Base-by-base conservation (phyloP, 495 filamentous ascomycete genomes). In the Penicillium steckii region DNA sequence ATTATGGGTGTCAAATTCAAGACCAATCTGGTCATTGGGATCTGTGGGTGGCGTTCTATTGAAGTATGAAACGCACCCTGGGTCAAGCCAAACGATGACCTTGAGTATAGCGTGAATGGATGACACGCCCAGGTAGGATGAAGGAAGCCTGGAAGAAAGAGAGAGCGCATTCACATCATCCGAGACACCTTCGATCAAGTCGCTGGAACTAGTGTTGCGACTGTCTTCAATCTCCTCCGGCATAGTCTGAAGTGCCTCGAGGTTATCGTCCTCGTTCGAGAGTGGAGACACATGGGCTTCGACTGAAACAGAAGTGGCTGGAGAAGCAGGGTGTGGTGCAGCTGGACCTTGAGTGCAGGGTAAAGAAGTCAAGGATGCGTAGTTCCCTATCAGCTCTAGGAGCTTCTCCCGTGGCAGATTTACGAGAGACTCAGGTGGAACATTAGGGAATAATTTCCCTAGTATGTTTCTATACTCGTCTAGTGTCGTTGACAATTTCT, bases 131-230 rank as follows among this genome's bases (percentile, higher is more conserved):
- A 93, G 74, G 57, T 91, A 93, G 8, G 89, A 91, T 8, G 86
- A 83, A 50, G 86, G 81, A 8, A 82, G 77, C 59, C 86, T 80
- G 3, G 87, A 76, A 3, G 86, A 84, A 30, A 93, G 77, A n/a
- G 86, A 89, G 1, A 91, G 71, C 0, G 85, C 87, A 63, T 91
- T 91, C 43, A 93, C 86, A 67, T 93, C 89, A 65, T 93, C 89
- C 0, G 87, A 84, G 52, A 91, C 85, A 44, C 75, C 80, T 24
- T 86, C 84, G 40, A 88, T 78, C 19, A 80, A 69, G 48, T 85
- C 83, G 17, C 45, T 46, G 44, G 47, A 58, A 43, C 51, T 59
- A 17, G 57, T 38, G 48, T 55, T 46, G 8, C 64, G 62, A 12
- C 52, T 56, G 26, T 70, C 65, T 6, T 53, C 57, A 3, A 60